Evolutionary conservation across 2,329 filamentous ascomycete species (phyloP).

Genomic region (Didymella lethalis): DNA sequence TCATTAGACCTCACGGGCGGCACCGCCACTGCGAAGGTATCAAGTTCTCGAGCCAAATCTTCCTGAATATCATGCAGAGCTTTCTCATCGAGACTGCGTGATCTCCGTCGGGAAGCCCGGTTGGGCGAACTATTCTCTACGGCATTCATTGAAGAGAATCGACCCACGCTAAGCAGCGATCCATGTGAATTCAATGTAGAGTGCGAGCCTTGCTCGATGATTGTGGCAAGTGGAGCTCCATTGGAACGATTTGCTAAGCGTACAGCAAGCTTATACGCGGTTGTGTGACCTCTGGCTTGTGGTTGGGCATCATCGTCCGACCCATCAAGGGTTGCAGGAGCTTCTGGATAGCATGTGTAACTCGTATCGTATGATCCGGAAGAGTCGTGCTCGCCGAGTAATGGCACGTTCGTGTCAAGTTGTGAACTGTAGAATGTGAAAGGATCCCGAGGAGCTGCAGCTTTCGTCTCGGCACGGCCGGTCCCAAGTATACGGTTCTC

Average conservation of each 20-base stretch:
- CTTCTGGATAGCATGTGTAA: slow-evolving; percentile 19
- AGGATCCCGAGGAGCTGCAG: slow-evolving; percentile 26
- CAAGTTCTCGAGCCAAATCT: slow-evolving; percentile 22
- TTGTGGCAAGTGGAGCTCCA: slow-evolving; percentile 54
- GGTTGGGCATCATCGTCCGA: slow-evolving; percentile 24
- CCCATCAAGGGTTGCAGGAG: slow-evolving; percentile 10
- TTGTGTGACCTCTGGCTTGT: slow-evolving; percentile 28
- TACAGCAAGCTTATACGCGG: slow-evolving; percentile 37
- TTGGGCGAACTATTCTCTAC: slow-evolving; percentile 29
- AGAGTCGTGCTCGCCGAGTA: slow-evolving; percentile 10
- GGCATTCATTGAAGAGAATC: slow-evolving; percentile 28
- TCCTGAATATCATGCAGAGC: slow-evolving; percentile 31
- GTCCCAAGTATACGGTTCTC: slow-evolving; percentile 17
- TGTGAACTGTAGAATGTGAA: slow-evolving; percentile 35
- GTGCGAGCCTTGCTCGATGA: slow-evolving; percentile 54
- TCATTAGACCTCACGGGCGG: slow-evolving; percentile 13
- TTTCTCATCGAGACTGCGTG: slow-evolving; percentile 32
- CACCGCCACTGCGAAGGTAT: slow-evolving; percentile 3
- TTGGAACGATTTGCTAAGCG: slow-evolving; percentile 41
- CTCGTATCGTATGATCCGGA: slow-evolving; percentile 23
- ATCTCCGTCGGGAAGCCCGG: slow-evolving; percentile 20
- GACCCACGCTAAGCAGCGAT: slow-evolving; percentile 36
- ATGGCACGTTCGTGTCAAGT: slow-evolving; percentile 17
- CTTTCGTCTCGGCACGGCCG: slow-evolving; percentile 14
- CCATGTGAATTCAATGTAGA: slow-evolving; percentile 50